These are phyloP conservation scores for Zygotorulaspora mrakii DNA, from an alignment of 1,139 yeast genomes.

Conservation along the genomic window DNA sequence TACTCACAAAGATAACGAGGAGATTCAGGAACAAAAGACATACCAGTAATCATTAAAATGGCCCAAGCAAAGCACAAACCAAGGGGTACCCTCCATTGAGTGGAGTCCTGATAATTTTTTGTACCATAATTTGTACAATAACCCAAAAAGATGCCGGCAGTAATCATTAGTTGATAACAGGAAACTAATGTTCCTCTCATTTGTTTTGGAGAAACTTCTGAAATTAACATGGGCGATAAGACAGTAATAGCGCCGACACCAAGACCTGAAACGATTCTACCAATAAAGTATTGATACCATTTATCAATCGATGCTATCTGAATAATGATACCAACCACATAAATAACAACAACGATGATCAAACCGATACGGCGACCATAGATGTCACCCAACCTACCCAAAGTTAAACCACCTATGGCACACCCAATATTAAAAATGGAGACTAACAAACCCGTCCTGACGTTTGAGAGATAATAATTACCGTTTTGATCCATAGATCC, in stretches of 20 bases:
- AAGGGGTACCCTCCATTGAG: constrained; percentile 64
- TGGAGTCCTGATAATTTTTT: constrained; percentile 44
- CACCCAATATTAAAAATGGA: constrained; percentile 68
- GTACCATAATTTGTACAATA: constrained; percentile 62
- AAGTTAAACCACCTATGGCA: constrained; percentile 56
- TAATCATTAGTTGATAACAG: constrained; percentile 62
- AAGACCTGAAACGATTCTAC: constrained; percentile 62
- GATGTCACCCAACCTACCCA: constrained; percentile 54
- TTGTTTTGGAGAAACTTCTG: constrained; percentile 66
- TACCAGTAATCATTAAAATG: constrained; percentile 46
- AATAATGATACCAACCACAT: constrained; percentile 59
- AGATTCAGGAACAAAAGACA: constrained; percentile 71
- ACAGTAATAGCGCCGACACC: constrained; percentile 67
- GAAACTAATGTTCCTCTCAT: constrained; percentile 68
- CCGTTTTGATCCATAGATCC: constrained; percentile 39
- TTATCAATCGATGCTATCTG: constrained; percentile 54
- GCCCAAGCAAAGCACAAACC: constrained; percentile 51
- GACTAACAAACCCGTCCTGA: constrained; percentile 58
- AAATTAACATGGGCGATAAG: constrained; percentile 59
- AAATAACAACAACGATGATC: constrained; percentile 51
- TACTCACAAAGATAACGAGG: constrained; percentile 65
- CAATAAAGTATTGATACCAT: constrained; percentile 57
- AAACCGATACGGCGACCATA: constrained; percentile 62
- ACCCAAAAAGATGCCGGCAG: constrained; percentile 61
- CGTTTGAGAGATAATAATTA: constrained; percentile 44